Evolutionary conservation across 208 protist genomes (phyloP), one percentile per base, ranked within the genome.

Genomic region (Trypanosoma melophagium): DNA sequence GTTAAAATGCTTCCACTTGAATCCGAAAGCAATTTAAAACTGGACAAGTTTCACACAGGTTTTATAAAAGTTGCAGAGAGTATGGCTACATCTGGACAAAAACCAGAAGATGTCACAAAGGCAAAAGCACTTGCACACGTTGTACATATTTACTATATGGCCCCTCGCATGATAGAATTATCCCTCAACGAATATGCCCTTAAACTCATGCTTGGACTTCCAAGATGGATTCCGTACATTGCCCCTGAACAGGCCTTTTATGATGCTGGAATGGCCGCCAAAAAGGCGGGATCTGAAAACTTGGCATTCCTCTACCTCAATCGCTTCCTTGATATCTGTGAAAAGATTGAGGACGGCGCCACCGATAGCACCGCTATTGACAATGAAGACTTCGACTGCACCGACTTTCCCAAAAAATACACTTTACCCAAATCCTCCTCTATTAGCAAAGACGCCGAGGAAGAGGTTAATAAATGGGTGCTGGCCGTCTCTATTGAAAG

Each of bases 251-350:
- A 97, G 81, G 94, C 94, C 0, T 99, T 98, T 79, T 99, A 97
- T 83, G 95, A 99, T 70, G 96, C 96, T 13, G 96, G 96, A 55
- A 92, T 93, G 75, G 93, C 90, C 1, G 89, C 89, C 31, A 96
- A 90, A 75, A 76, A 88, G 13, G 74, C 71, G 7, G 72, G 57
- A 3, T 24, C 74, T 19, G 79, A 81, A 16, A 82, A 81, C 55
- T 93, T 97, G 58, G 95, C 96, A 7, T 98, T 98, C 52, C 64
- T 98, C 1, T 98, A 98, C 69, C 83, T 98, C 21, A 99, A 99
- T 83, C 93, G 93, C 22, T 97, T 93, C 59, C 82, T 98, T 31
- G 97, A 99, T 79, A 94, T 99, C 58, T 77, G 64, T 60, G 96
- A 99, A 71, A 80, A 80, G 25, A 96, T 98, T 31, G 96, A 98